Percentiles rank a stretch among this genome's conserved stretches.
phyloP scores from a whole-genome alignment of 177 flowering plant species.

The Telopea speciosissima region DNA sequence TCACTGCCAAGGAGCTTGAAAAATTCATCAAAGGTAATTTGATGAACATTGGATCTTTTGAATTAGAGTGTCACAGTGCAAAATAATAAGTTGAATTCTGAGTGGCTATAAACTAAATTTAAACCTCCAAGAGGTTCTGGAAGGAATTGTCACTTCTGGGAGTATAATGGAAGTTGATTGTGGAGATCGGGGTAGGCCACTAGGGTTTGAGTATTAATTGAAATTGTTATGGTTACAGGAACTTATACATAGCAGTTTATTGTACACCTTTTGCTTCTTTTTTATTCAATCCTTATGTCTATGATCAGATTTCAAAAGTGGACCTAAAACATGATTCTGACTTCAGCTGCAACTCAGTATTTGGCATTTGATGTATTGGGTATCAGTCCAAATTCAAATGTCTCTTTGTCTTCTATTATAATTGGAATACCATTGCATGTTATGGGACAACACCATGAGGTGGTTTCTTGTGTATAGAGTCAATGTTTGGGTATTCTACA shows the following conservation, averaged over 20 bases:
- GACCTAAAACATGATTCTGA: too few species aligned
- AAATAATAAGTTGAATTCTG: background rate
- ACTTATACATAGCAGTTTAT: too few species aligned
- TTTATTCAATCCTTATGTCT: too few species aligned
- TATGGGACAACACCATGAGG: background rate
- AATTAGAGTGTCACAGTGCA: background rate
- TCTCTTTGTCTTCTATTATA: background rate
- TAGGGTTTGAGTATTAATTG: too few species aligned
- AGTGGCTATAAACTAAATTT: background rate
- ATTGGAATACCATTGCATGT: background rate
- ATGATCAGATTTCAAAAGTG: too few species aligned
- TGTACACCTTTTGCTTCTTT: too few species aligned
- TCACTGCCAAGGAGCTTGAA: constrained; percentile 90
- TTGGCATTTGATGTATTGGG: background rate
- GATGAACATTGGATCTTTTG: constrained; percentile 1
- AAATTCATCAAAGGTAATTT: constrained; percentile 92
- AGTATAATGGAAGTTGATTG: too few species aligned
- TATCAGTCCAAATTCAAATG: background rate
- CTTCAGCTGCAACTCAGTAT: background rate
- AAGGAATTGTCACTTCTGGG: too few species aligned
- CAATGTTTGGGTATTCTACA: too few species aligned
- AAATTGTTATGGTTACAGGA: too few species aligned
- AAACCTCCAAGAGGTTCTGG: too few species aligned
- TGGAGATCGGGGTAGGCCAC: too few species aligned
- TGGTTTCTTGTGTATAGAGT: background rate